Base-by-base conservation (phyloP, 805 yeast species). In the Kodamaea hsintzibuensis region DNA sequence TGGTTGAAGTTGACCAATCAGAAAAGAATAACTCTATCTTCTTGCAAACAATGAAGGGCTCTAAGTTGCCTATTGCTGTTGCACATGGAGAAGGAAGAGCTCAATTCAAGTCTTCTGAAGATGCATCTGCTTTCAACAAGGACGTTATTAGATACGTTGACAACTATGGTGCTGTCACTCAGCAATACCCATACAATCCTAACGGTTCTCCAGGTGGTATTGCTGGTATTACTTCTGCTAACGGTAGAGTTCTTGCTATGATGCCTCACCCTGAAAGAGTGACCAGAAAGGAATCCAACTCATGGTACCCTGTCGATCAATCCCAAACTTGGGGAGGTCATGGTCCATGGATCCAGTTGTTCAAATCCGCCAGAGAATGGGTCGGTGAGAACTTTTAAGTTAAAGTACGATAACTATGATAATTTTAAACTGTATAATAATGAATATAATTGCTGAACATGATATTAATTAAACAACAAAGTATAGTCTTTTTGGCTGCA, bases 181-280 rank as follows among this genome's bases (percentile, higher is more conserved):
- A 84, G 68, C 81, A 78, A 65, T 95, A 88, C 68, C 99, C 99
- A 58, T 88, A 78, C 78, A 95, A 95, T 79, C 98, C 99, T 53
- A 95, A 95, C 73, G 99, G 99, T 44, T 90, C 98, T 12, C 90
- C 95, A 43, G 82, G 82, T 52, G 98, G 97, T 73, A 89, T 95
- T 63, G 88, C 97, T 39, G 99, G 98, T 79, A 83, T 95, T 53
- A 80, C 87, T 58, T 84, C 92, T 51, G 90, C 91, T 51, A 91
- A 89, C 67, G 98, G 98, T 59, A 86, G 99, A 71, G 98, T 95
- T 2, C 78, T 95, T 63, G 98, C 98, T 3, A 84, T 95, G 91
- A 95, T 95, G 99, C 99, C 99, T 47, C 99, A 95, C 71, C 99
- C 99, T 19, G 99, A 95, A 75, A 89, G 99, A 76, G 95, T 89